Base-by-base conservation (phyloP, 1,139 yeast genomes). In the Protomyces macrosporus region DNA sequence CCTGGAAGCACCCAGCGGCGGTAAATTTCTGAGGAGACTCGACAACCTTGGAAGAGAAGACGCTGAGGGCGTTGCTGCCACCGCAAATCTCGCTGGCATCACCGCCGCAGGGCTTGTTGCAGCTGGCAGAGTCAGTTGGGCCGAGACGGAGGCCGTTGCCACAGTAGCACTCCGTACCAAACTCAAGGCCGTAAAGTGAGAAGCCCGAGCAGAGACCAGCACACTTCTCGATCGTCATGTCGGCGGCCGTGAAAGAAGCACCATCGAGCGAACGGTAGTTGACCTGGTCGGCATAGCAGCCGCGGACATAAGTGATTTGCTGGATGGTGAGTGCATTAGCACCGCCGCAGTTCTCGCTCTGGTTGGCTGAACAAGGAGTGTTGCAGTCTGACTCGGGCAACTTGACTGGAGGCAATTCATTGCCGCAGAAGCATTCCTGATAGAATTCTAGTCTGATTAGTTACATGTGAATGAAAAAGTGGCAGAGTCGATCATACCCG, bases 101-200 rank as follows among this genome's bases (percentile, higher is more conserved):
- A 9, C 61, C 61, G 5, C 55, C 14, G n/a, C 61, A 57, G 12
- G 61, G n/a, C 61, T 48, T 50, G 61, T 50, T 39, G 50, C 61
- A 57, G 10, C 16, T 45, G 30, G 51, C 52, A 16, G 61, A 50
- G n/a, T 14, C 48, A 4, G 48, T 42, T 5, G 48, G 48, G 9
- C 48, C 48, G 23, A 42, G 48, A 42, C 48, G 48, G 10, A 42
- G 48, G 23, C 48, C 48, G 23, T 42, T 42, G 48, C 53, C 53
- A 50, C 53, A 50, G 53, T 33, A 50, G 53, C 53, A 50, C 10
- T 50, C 53, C 3, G 14, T 1, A 50, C 16, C 12, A 14, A 9
- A 50, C 23, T 50, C 53, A 14, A 50, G 16, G 7, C 53, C 53
- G 23, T 34, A 32, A 12, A 14, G 12, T 4, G 53, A 7, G 23